Conservation (phyloP, 2,329 filamentous ascomycete genomes). For the Periconia macrospinosa region DNA sequence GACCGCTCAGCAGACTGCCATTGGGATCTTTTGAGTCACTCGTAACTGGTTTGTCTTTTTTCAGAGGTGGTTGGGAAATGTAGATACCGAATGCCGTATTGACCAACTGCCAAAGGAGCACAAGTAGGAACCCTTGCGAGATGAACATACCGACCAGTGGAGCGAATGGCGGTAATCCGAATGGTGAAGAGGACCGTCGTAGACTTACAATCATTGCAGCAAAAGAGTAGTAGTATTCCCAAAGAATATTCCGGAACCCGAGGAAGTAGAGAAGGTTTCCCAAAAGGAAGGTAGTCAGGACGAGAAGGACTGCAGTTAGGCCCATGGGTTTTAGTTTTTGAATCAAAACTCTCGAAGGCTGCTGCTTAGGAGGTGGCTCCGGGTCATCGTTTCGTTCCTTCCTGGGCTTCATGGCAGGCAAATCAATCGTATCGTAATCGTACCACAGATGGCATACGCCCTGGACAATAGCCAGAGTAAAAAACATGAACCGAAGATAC, state of each 20-base stretch:
- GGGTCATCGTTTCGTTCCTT: conserved; percentile 15
- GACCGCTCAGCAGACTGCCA: conserved; percentile 79
- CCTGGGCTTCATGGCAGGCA: conserved; percentile 44
- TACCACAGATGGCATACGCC: conserved; percentile 68
- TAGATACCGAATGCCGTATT: conserved; percentile 81
- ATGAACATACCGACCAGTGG: conserved; percentile 55
- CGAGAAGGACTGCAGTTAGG: conserved; percentile 23
- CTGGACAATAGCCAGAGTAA: conserved; percentile 70
- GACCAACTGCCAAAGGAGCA: conserved; percentile 73
- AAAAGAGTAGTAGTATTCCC: conserved; percentile 57
- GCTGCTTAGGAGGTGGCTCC: conserved; percentile 11
- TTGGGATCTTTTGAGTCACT: conserved; percentile 88
- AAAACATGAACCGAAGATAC: conserved; percentile 73
- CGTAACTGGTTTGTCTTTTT: conserved; percentile 82
- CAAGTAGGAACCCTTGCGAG: conserved; percentile 65
- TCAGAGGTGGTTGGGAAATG: conserved; percentile 77
- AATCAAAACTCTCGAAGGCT: conserved; percentile 22
- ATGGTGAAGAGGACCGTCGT: conserved; percentile 63
- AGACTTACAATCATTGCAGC: conserved; percentile 68
- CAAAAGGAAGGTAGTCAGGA: conserved; percentile 52
- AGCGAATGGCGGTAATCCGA: conserved; percentile 62
- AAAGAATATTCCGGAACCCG: conserved; percentile 31
- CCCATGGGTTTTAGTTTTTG: conserved; percentile 21
- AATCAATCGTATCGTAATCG: conserved; percentile 70
- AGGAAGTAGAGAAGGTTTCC: conserved; percentile 30